phyloP scores from a whole-genome alignment of 2,329 filamentous ascomycete species.

The Alternaria sp. region DNA sequence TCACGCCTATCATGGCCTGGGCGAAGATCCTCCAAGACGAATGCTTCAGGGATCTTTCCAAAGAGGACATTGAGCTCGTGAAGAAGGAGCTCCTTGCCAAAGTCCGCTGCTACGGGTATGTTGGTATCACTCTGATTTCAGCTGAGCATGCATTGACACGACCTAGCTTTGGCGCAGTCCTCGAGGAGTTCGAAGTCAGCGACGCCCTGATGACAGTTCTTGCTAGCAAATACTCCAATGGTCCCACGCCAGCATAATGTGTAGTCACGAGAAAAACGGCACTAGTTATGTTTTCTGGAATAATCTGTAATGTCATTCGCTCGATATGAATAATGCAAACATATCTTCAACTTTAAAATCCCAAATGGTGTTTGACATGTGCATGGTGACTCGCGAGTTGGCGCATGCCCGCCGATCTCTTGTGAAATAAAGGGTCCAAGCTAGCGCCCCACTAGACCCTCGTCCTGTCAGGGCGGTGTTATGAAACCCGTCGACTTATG shows the following conservation, averaged over 20 bases:
- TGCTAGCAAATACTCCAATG: constrained; percentile 58
- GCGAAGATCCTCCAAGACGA: constrained; percentile 70
- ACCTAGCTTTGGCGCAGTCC: constrained; percentile 69
- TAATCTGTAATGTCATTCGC: constrained; percentile 30
- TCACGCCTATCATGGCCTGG: constrained; percentile 96
- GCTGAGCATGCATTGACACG: constrained; percentile 7
- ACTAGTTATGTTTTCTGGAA: constrained; percentile 3
- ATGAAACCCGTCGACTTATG: not conserved
- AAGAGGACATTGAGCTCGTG: constrained; percentile 73
- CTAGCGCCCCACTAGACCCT: constrained; percentile 5
- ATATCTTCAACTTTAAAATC: constrained; percentile 6
- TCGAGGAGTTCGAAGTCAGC: constrained; percentile 75
- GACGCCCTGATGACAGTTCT: constrained; percentile 79
- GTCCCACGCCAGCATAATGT: constrained; percentile 19
- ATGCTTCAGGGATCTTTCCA: constrained; percentile 68
- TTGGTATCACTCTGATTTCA: constrained; percentile 22
- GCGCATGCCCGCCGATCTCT: not conserved
- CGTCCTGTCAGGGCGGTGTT: not conserved
- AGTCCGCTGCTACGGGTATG: constrained; percentile 90
- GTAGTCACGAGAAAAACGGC: constrained; percentile 8
- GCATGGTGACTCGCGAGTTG: not conserved
- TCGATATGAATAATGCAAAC: constrained; percentile 17
- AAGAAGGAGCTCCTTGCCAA: constrained; percentile 78
- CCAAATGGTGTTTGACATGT: not conserved
- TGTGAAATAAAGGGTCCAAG: constrained; percentile 7